Evolutionary conservation across 192 early-diverging fungal species (phyloP).

Genomic region (Umbelopsis ramanniana): DNA sequence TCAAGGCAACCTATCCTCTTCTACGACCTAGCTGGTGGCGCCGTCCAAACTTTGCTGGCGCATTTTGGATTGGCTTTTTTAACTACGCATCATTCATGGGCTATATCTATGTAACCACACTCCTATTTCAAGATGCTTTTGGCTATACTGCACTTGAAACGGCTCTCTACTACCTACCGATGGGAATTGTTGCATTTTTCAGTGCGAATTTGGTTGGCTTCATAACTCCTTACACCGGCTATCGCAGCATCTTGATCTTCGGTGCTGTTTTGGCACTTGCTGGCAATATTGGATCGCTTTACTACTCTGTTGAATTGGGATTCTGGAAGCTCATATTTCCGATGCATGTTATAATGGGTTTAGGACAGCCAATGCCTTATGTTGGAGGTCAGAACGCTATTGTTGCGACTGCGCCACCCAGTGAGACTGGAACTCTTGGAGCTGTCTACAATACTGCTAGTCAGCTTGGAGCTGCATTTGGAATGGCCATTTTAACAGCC

Average conservation of each 20-base stretch:
- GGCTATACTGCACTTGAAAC: constrained; percentile 45
- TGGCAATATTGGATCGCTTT: constrained; percentile 34
- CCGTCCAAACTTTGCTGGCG: constrained; percentile 51
- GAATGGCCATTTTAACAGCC: constrained; percentile 42
- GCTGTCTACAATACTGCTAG: constrained; percentile 43
- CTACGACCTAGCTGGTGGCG: constrained; percentile 48
- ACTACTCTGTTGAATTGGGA: constrained; percentile 25
- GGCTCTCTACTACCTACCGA: constrained; percentile 48
- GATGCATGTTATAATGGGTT: constrained; percentile 37
- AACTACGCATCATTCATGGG: constrained; percentile 45
- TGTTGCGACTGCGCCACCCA: constrained; percentile 40
- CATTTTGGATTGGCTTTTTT: constrained; percentile 46
- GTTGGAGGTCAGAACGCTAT: constrained; percentile 36
- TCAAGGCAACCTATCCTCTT: constrained; percentile 43
- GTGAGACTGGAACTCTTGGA: constrained; percentile 37
- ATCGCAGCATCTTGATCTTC: constrained; percentile 36
- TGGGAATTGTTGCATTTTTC: constrained; percentile 43
- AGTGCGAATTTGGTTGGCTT: constrained; percentile 39
- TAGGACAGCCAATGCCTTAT: constrained; percentile 46
- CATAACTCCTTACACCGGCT: constrained; percentile 44
- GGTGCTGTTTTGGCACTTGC: constrained; percentile 40
- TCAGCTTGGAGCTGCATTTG: constrained; percentile 46
- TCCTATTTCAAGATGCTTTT: constrained; percentile 53
- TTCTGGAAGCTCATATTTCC: constrained; percentile 45
- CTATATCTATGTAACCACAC: constrained; percentile 52